Conservation (phyloP, 176 grass and related monocot species). For the Zoysia pacifica region DNA sequence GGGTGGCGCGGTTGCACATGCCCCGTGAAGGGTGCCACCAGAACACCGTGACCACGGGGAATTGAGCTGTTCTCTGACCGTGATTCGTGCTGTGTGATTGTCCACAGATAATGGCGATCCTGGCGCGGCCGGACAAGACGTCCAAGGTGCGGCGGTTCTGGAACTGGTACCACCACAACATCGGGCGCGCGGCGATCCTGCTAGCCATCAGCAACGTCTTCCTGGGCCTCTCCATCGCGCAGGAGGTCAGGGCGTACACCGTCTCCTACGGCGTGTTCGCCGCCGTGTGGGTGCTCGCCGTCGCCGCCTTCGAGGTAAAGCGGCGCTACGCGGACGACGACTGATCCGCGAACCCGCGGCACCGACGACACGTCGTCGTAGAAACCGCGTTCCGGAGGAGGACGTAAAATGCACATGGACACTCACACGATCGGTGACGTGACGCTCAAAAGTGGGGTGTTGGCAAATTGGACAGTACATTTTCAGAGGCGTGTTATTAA, state of each 20-base stretch:
- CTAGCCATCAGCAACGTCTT: conserved; percentile 69
- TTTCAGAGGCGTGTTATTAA: conserved; percentile 2
- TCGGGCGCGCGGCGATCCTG: conserved; percentile 58
- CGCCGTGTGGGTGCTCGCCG: conserved; percentile 62
- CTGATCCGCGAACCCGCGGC: not conserved
- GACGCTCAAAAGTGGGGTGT: not conserved
- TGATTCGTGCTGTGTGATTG: not conserved
- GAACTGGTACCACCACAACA: conserved; percentile 95
- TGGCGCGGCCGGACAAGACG: conserved; percentile 69
- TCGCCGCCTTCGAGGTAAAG: conserved; percentile 63
- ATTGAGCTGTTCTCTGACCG: not conserved
- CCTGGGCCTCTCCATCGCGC: conserved; percentile 64
- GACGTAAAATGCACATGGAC: not conserved
- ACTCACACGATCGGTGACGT: not conserved
- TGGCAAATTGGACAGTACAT: conserved; percentile 18
- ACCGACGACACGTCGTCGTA: not conserved
- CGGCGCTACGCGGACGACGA: conserved; percentile 52
- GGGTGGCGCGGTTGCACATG: not conserved
- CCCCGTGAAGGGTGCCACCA: conserved; percentile 2
- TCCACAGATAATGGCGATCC: conserved; percentile 61
- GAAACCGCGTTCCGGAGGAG: not conserved
- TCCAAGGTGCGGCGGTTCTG: conserved; percentile 85
- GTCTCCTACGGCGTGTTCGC: conserved; percentile 72
- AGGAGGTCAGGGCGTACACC: conserved; percentile 56
- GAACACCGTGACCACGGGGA: no score